phyloP scores from a whole-genome alignment of 2,329 filamentous ascomycete species.

The Talaromyces funiculosus region DNA sequence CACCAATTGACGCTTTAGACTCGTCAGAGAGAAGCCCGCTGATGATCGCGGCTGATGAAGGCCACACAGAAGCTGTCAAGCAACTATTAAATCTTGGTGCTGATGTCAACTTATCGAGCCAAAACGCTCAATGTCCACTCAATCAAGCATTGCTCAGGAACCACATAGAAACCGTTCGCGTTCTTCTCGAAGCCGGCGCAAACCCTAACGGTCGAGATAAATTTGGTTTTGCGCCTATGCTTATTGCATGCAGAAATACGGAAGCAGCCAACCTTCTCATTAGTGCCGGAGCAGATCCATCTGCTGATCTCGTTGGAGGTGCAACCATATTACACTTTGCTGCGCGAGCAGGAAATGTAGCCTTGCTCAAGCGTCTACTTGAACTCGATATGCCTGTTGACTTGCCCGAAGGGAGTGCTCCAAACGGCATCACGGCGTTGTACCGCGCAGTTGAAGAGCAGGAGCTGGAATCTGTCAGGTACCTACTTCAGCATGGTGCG shows the following conservation, averaged over 20 bases:
- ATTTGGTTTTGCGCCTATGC: neutral
- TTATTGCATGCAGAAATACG: neutral
- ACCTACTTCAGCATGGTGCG: neutral
- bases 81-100: neutral
- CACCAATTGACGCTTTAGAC: neutral
- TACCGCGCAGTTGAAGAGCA: neutral
- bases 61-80: neutral
- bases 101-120: neutral
- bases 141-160: neutral
- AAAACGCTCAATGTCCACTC: neutral
- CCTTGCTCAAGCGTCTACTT: neutral
- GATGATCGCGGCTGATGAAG: neutral
- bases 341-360: neutral
- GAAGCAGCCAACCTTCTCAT: neutral
- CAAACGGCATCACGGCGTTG: neutral
- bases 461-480: neutral
- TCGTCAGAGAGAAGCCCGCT: neutral
- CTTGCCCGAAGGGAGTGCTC: neutral
- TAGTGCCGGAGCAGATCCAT: neutral
- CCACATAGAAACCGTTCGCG: neutral
- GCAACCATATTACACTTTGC: neutral
- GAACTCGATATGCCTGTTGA: slow-evolving; percentile 2
- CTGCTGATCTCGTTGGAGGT: neutral
- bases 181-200: neutral
- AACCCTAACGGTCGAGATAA: neutral